Percentiles rank a stretch among this genome's conserved stretches.
phyloP scores from a whole-genome alignment of 306 rosid genomes.

The Arachis hypogaea region DNA sequence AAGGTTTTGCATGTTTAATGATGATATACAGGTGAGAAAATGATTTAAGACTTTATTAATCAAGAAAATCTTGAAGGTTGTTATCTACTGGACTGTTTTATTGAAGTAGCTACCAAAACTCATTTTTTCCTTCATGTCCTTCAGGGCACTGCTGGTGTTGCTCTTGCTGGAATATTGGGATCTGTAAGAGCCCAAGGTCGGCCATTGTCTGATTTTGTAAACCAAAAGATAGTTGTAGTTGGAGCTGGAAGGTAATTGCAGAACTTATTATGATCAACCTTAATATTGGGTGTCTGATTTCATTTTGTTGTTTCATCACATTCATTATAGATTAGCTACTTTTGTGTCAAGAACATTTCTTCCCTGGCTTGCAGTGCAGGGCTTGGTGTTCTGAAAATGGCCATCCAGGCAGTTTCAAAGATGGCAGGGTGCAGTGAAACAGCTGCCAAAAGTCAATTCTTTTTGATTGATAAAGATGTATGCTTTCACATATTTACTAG shows the following conservation, averaged over 20 bases:
- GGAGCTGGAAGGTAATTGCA: slow-evolving; percentile 96
- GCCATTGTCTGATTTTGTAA: slow-evolving; percentile 76
- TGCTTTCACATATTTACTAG: slow-evolving; percentile 25
- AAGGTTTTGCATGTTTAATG: slow-evolving; percentile 96
- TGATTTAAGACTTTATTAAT: slow-evolving; percentile 34
- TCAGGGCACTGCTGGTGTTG: slow-evolving; percentile 99
- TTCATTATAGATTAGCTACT: slow-evolving; percentile 26
- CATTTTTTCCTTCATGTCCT: slow-evolving; percentile 42
- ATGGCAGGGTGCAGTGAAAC: slow-evolving; percentile 67
- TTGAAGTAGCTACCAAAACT: slow-evolving; percentile 30
- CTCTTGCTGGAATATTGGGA: slow-evolving; percentile 98
- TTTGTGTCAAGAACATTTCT: slow-evolving; percentile 37
- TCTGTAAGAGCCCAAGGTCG: slow-evolving; percentile 94
- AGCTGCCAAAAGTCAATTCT: slow-evolving; percentile 72
- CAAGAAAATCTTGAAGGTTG: slow-evolving; percentile 26
- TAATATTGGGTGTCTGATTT: slow-evolving; percentile 33
- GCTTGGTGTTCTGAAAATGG: slow-evolving; percentile 90
- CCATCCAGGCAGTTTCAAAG: slow-evolving; percentile 79
- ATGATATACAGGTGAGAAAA: slow-evolving; percentile 88
- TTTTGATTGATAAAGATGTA: slow-evolving; percentile 88
- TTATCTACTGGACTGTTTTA: slow-evolving; percentile 14
- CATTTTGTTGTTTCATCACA: slow-evolving; percentile 35
- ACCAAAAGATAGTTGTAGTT: slow-evolving; percentile 94
- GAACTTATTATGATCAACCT: slow-evolving; percentile 30
- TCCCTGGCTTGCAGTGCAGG: slow-evolving; percentile 78